Base-by-base conservation (phyloP, 306 rosid species). In the Sophora flavescens region DNA sequence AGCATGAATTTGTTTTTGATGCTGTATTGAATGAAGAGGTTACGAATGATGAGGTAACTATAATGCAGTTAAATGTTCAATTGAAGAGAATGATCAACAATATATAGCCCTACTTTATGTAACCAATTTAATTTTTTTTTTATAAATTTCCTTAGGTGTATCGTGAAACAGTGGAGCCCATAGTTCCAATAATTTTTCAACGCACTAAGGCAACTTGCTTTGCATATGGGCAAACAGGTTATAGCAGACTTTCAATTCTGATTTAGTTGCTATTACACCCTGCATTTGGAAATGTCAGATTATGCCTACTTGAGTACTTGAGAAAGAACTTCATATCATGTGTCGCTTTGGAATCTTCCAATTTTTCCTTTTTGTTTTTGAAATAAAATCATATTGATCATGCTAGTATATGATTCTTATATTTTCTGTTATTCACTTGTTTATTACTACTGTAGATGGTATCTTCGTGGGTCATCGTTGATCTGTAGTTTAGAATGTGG, bases 151-250 rank as follows among this genome's bases (percentile, higher is more conserved):
- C 53, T 32, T 68, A 93, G 98, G 96, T 93, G 4, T 93, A 93
- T 80, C 86, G 80, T 77, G 97, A 93, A 84, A 93, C 98, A 9
- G 98, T 93, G 83, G 95, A 93, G 83, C 98, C 98, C 78, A 93
- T 93, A 79, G 95, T 93, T 82, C 98, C 98, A 28, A 87, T 93
- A 60, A 93, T 93, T 62, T 93, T 93, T 79, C 93, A 93, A 75
- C 90, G 98, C 45, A 93, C 98, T 7, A 93, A 93, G 80, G 98
- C 97, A 38, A 93, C 98, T 41, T 93, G 98, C 86, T 93, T 93
- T 82, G 98, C 98, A 12, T 93, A 93, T 78, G 98, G 98, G 6
- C 98, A 93, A 89, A 93, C 98, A 82, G 98, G 98, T 91, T 79
- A 74, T 69, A 35, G 26, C 78, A 53, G 65, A 56, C 62, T 72